Evolutionary conservation across 2,329 filamentous ascomycete genomes (phyloP).

Genomic region (Plectosphaerella plurivora): DNA sequence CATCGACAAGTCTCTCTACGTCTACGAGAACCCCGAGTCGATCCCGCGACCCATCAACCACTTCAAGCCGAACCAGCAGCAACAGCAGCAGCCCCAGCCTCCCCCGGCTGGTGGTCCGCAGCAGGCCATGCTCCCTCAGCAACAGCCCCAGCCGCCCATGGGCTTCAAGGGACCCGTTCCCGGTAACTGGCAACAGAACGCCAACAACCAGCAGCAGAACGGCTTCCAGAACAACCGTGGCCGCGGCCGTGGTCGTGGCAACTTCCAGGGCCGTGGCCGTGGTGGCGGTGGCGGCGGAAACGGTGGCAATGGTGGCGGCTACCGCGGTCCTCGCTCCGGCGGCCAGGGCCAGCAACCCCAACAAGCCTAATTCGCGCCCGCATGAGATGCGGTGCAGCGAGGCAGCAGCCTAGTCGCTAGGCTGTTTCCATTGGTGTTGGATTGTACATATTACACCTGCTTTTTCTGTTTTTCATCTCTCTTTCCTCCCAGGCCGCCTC

Average conservation of each 20-base stretch:
- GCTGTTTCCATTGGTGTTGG: not conserved
- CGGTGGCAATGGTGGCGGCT: constrained; percentile 14
- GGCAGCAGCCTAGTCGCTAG: not conserved
- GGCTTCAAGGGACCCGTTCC: constrained; percentile 19
- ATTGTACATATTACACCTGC: not conserved
- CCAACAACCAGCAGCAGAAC: constrained; percentile 21
- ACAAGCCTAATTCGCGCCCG: constrained; percentile 16
- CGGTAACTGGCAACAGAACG: constrained; percentile 22
- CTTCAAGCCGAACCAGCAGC: constrained; percentile 26
- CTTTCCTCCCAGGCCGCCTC: not conserved
- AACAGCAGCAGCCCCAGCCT: constrained; percentile 14
- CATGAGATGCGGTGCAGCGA: constrained; percentile 7
- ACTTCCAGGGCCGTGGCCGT: constrained; percentile 24
- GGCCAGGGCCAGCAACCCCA: constrained; percentile 23
- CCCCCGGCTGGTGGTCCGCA: constrained; percentile 17
- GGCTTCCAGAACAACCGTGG: constrained; percentile 24
- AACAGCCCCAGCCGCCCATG: constrained; percentile 18
- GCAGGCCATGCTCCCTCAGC: constrained; percentile 12
- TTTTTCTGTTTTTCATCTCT: not conserved
- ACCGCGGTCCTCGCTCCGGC: constrained; percentile 11
- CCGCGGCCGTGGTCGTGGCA: constrained; percentile 17
- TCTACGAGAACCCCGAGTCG: constrained; percentile 93
- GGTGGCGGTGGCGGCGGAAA: constrained; percentile 16
- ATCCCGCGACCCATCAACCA: constrained; percentile 77
- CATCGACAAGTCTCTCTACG: constrained; percentile 97